These are phyloP conservation scores for Yamadazyma trypodendri DNA, from an alignment of 1,139 yeast genomes.

Conservation along the genomic window DNA sequence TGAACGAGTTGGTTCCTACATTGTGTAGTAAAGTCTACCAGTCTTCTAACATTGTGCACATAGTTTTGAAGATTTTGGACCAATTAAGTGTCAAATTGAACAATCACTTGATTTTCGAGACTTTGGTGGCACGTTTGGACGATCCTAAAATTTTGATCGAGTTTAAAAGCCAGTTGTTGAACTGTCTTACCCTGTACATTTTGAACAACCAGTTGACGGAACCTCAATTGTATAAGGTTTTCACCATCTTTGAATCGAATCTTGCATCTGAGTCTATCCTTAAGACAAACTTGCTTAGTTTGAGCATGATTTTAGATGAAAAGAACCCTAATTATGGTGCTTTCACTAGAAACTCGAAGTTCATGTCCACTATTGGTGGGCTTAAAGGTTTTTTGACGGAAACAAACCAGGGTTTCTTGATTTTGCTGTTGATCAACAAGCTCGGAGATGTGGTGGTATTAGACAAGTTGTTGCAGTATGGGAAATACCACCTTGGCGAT, in stretches of 20 bases:
- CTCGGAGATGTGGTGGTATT: slow-evolving; percentile 11
- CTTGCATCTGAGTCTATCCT: slow-evolving; percentile 13
- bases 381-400: background rate
- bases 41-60: slow-evolving; percentile 8
- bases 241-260: slow-evolving; percentile 8
- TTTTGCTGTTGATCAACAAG: slow-evolving; percentile 12
- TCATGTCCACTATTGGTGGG: background rate
- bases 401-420: slow-evolving; percentile 5
- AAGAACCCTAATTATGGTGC: slow-evolving; percentile 9
- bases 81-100: slow-evolving; percentile 17
- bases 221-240: slow-evolving; percentile 5
- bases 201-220: slow-evolving; percentile 6
- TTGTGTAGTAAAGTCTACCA: slow-evolving; percentile 7
- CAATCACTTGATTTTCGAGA: slow-evolving; percentile 9
- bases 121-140: slow-evolving; percentile 11
- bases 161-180: slow-evolving; percentile 14
- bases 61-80: slow-evolving; percentile 17
- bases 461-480: slow-evolving; percentile 10
- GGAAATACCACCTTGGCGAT: slow-evolving; percentile 9
- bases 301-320: slow-evolving; percentile 11
- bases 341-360: slow-evolving; percentile 4
- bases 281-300: slow-evolving; percentile 10
- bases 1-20: slow-evolving; percentile 6
- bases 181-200: slow-evolving; percentile 11
- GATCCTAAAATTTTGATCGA: slow-evolving; percentile 15